Evolutionary conservation across 1,139 yeast genomes (phyloP).

Genomic region (Sugiyamaella neomexicana): DNA sequence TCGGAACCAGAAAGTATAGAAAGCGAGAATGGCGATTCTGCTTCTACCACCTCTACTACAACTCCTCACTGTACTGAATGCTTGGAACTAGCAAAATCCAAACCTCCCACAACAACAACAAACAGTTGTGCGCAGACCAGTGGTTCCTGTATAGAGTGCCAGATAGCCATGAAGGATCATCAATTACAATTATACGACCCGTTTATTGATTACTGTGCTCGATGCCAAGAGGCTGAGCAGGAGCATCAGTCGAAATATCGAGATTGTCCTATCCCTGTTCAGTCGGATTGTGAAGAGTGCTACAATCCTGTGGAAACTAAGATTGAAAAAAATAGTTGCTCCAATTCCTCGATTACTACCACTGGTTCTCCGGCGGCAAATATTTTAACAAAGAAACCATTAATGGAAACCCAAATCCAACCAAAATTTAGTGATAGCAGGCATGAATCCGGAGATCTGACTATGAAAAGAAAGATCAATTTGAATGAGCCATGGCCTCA

Average conservation of each 20-base stretch:
- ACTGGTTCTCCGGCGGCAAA: neutral
- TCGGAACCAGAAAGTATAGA: conserved; percentile 10
- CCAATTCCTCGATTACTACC: neutral
- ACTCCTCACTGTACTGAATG: conserved; percentile 10
- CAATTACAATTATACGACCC: conserved; percentile 20
- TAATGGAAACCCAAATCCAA: conserved; percentile 13
- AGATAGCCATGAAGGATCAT: conserved; percentile 20
- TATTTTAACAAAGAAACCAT: conserved; percentile 9
- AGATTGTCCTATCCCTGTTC: conserved; percentile 6
- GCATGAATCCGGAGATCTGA: conserved; percentile 1
- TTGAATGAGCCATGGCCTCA: conserved; percentile 2
- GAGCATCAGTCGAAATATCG: conserved; percentile 21
- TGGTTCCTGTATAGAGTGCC: conserved; percentile 18
- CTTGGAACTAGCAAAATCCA: neutral
- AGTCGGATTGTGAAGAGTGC: conserved; percentile 13
- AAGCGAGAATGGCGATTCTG: conserved; percentile 1
- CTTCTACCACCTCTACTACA: conserved; percentile 5
- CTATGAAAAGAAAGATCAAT: conserved; percentile 1
- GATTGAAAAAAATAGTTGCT: neutral
- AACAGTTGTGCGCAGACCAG: neutral
- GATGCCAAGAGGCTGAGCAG: conserved; percentile 26
- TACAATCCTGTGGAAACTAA: neutral
- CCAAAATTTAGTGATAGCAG: conserved; percentile 14
- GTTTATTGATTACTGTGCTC: conserved; percentile 21
- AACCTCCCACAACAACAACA: neutral